Conservation (phyloP, 2,329 filamentous ascomycete species). For the Cladorrhinum sp. region DNA sequence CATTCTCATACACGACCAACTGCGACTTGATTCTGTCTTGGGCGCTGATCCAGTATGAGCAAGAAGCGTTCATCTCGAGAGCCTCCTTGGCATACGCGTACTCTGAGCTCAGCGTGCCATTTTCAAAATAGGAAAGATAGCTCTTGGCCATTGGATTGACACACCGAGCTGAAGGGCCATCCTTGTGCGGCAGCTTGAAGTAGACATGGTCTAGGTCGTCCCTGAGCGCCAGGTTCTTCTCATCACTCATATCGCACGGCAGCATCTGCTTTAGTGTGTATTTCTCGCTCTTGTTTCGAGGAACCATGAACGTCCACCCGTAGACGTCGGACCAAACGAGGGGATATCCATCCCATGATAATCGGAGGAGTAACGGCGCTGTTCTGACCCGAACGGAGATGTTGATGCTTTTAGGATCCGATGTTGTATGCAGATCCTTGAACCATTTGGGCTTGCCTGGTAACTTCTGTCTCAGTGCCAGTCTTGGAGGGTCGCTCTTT, state of each 20-base stretch:
- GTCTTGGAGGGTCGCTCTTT: constrained; percentile 70
- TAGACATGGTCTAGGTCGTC: constrained; percentile 67
- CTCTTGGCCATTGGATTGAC: constrained; percentile 85
- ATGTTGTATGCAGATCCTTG: constrained; percentile 76
- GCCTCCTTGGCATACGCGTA: constrained; percentile 90
- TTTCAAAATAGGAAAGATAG: constrained; percentile 88
- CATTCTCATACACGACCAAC: constrained; percentile 82
- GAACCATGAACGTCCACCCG: constrained; percentile 88
- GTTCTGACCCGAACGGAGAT: constrained; percentile 85
- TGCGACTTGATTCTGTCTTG: constrained; percentile 91
- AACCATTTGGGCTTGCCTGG: constrained; percentile 97
- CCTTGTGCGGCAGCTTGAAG: constrained; percentile 95
- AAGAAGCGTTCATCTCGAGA: constrained; percentile 96
- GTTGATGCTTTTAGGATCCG: constrained; percentile 56
- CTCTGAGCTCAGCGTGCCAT: constrained; percentile 80
- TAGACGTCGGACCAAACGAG: constrained; percentile 90
- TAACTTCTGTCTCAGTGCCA: constrained; percentile 81
- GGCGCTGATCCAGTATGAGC: constrained; percentile 98
- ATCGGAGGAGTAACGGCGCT: constrained; percentile 75
- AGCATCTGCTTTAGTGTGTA: constrained; percentile 72
- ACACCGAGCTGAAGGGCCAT: constrained; percentile 82
- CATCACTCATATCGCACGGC: constrained; percentile 72
- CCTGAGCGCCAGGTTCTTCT: constrained; percentile 62
- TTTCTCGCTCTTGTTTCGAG: constrained; percentile 55
- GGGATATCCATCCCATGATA: constrained; percentile 87